Evolutionary conservation across 208 protist species (phyloP).

Genomic region (Acanthamoeba polyphaga): DNA sequence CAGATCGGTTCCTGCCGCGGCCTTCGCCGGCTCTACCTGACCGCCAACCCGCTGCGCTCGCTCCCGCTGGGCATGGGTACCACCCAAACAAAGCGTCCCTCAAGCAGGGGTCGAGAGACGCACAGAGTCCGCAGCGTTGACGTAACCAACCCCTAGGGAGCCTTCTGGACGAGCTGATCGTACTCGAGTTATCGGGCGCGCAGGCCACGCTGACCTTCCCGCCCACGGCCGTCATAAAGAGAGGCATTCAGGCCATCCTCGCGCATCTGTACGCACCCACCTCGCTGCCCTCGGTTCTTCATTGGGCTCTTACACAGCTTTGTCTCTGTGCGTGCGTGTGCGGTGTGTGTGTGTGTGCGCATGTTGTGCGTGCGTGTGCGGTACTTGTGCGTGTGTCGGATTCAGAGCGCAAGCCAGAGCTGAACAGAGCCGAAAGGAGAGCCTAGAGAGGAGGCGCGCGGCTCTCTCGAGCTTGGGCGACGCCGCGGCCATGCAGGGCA

Average conservation of each 20-base stretch:
- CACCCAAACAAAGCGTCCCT: no score
- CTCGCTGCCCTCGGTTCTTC: background rate
- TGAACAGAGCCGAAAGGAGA: background rate
- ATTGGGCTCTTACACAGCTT: no score
- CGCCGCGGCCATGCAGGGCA: background rate
- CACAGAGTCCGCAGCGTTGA: background rate
- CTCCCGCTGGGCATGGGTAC: background rate
- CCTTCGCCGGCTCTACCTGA: slow-evolving; percentile 45
- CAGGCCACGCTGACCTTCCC: slow-evolving; percentile 19
- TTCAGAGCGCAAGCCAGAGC: background rate
- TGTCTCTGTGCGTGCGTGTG: no score
- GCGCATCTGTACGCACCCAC: background rate
- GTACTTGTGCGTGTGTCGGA: no score
- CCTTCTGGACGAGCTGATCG: slow-evolving; percentile 8
- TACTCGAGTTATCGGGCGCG: slow-evolving; percentile 1
- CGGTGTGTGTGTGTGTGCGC: background rate
- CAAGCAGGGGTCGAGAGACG: background rate
- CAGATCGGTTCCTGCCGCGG: slow-evolving; percentile 13
- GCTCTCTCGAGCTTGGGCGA: background rate
- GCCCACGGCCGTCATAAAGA: background rate
- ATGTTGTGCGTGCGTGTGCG: no score
- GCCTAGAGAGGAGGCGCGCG: background rate
- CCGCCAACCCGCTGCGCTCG: background rate
- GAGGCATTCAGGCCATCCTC: slow-evolving; percentile 24
- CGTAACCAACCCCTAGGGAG: background rate